Conservation (phyloP, 2,329 filamentous ascomycete species). For the Pseudogymnoascus destructans region DNA sequence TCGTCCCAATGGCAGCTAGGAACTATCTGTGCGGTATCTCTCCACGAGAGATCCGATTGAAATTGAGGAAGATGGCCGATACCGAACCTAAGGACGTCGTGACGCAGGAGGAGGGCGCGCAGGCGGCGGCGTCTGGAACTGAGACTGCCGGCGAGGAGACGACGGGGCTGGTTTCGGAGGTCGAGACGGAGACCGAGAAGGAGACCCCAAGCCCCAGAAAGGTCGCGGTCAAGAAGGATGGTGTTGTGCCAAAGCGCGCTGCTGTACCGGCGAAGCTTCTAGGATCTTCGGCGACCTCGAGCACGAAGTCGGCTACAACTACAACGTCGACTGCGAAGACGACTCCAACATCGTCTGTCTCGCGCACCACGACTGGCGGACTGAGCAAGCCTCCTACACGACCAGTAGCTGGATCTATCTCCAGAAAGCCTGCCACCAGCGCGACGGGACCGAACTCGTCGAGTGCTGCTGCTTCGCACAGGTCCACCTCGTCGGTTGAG, state of each 20-base stretch:
- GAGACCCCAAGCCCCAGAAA: slow-evolving; percentile 19
- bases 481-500: slow-evolving; percentile 22
- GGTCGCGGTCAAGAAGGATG: slow-evolving; percentile 25
- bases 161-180: slow-evolving; percentile 19
- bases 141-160: slow-evolving; percentile 18
- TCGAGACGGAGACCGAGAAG: slow-evolving; percentile 21
- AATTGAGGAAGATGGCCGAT: slow-evolving; percentile 21
- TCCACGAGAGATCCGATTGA: slow-evolving; percentile 8
- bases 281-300: slow-evolving; percentile 17
- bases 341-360: slow-evolving; percentile 17
- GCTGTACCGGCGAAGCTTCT: slow-evolving; percentile 20
- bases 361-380: slow-evolving; percentile 20
- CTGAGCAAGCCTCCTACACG: slow-evolving; percentile 26
- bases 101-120: slow-evolving; percentile 16
- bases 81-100: slow-evolving; percentile 18
- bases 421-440: slow-evolving; percentile 22
- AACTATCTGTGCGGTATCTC: slow-evolving; percentile 5
- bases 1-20: slow-evolving; percentile 8
- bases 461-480: slow-evolving; percentile 19
- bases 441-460: slow-evolving; percentile 24
- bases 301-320: slow-evolving; percentile 16
- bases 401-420: slow-evolving; percentile 18
- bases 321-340: slow-evolving; percentile 17
- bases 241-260: slow-evolving; percentile 20
- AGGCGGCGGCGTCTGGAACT: slow-evolving; percentile 16